phyloP scores from a whole-genome alignment of 1,139 yeast species.

The Nakaseomyces sp. region DNA sequence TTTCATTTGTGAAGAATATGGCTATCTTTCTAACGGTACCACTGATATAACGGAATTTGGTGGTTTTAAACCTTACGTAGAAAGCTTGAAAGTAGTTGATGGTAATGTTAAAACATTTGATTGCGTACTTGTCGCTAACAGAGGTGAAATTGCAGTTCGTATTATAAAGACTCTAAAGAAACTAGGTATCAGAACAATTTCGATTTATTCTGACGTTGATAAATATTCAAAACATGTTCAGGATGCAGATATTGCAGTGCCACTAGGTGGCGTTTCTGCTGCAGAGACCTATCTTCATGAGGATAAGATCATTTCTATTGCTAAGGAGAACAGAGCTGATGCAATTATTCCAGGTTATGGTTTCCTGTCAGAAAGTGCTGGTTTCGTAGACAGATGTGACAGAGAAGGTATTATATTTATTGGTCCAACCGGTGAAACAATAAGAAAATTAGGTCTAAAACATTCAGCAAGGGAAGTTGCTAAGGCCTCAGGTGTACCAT shows the following conservation, averaged over 20 bases:
- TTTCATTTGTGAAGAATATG: slow-evolving; percentile 85
- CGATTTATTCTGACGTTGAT: slow-evolving; percentile 87
- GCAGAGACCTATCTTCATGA: slow-evolving; percentile 83
- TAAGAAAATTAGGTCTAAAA: slow-evolving; percentile 81
- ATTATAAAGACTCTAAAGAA: slow-evolving; percentile 80
- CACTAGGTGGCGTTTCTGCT: slow-evolving; percentile 72
- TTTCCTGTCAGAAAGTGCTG: slow-evolving; percentile 92
- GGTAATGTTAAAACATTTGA: slow-evolving; percentile 50
- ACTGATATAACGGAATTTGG: slow-evolving; percentile 74
- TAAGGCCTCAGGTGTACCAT: slow-evolving; percentile 75
- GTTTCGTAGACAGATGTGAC: slow-evolving; percentile 80
- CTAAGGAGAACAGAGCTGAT: slow-evolving; percentile 72
- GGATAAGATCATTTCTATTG: slow-evolving; percentile 78
- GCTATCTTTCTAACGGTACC: slow-evolving; percentile 63
- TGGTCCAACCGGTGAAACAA: slow-evolving; percentile 92
- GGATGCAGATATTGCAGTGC: slow-evolving; percentile 72
- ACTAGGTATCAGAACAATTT: slow-evolving; percentile 67
- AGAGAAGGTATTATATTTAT: slow-evolving; percentile 81
- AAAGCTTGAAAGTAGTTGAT: slow-evolving; percentile 24
- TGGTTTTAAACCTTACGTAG: slow-evolving; percentile 75
- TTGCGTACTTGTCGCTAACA: slow-evolving; percentile 83
- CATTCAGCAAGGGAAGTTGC: slow-evolving; percentile 97
- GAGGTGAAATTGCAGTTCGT: slow-evolving; percentile 97
- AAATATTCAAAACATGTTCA: slow-evolving; percentile 78
- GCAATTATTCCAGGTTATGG: slow-evolving; percentile 98